These are phyloP conservation scores for Gonapodya sp. DNA, from an alignment of 192 early-diverging fungal genomes.

Conservation along the genomic window DNA sequence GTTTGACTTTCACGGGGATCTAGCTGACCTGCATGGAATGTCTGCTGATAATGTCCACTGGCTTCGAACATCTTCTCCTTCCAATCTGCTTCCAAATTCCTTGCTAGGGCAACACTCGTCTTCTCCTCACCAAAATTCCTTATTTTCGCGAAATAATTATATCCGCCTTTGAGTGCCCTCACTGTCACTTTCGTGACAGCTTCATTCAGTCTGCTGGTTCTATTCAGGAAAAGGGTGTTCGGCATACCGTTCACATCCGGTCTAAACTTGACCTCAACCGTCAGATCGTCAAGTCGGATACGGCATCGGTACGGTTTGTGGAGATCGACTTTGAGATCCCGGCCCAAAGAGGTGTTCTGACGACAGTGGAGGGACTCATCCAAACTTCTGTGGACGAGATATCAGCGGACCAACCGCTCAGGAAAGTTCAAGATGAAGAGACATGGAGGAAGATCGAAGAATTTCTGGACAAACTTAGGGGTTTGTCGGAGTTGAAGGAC, in stretches of 20 bases:
- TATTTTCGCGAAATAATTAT: constrained; percentile 82
- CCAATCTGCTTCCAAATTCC: background rate
- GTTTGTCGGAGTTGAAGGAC: constrained; percentile 11
- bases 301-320: constrained; percentile 60
- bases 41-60: no score
- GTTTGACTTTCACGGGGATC: no score
- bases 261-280: constrained; percentile 75
- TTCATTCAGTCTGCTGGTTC: constrained; percentile 79
- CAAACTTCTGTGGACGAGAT: constrained; percentile 71
- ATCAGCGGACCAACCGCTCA: constrained; percentile 60
- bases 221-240: constrained; percentile 72
- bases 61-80: background rate
- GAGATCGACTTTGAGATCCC: constrained; percentile 90
- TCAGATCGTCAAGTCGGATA: constrained; percentile 82
- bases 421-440: constrained; percentile 54
- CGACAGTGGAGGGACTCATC: constrained; percentile 86
- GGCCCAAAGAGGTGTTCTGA: constrained; percentile 67
- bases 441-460: constrained; percentile 64
- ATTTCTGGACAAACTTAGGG: constrained; percentile 37
- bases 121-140: constrained; percentile 83
- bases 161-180: constrained; percentile 77
- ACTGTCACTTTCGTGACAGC: constrained; percentile 83
- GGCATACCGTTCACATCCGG: constrained; percentile 48
- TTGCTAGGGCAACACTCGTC: constrained; percentile 63
- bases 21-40: no score